phyloP scores from a whole-genome alignment of 257 asterid genomes.

The Coffea eugenioides region DNA sequence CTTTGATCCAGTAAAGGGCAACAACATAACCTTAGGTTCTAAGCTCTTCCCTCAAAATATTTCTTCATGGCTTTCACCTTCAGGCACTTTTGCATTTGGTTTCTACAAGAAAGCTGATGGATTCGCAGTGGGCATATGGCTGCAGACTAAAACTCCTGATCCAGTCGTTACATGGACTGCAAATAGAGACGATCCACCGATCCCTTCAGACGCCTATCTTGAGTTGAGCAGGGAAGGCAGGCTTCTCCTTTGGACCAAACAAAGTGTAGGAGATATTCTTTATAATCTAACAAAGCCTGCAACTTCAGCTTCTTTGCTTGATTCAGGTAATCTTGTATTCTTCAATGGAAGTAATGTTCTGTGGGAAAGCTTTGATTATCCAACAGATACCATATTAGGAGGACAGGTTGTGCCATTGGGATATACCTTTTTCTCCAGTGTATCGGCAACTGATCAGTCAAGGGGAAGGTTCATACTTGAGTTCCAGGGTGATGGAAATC shows the following conservation, averaged over 20 bases:
- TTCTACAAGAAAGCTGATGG: conserved; percentile 22
- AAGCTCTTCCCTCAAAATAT: conserved; percentile 13
- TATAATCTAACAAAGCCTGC: neutral
- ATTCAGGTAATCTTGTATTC: conserved; percentile 24
- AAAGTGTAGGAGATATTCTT: neutral
- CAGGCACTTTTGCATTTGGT: conserved; percentile 26
- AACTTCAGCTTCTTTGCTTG: conserved; percentile 23
- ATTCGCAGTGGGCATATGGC: conserved; percentile 29
- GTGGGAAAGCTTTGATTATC: conserved; percentile 21
- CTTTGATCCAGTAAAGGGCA: neutral
- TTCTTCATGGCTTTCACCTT: conserved; percentile 22
- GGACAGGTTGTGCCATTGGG: conserved; percentile 18
- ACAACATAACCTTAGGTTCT: conserved; percentile 19
- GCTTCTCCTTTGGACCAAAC: conserved; percentile 12
- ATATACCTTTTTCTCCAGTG: conserved; percentile 15
- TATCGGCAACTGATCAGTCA: conserved; percentile 15
- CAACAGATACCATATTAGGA: conserved; percentile 29
- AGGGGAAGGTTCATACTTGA: conserved; percentile 20
- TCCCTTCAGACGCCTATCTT: conserved; percentile 17
- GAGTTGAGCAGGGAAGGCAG: conserved; percentile 18
- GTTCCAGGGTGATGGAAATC: conserved; percentile 28
- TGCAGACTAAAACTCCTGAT: neutral
- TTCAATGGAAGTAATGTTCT: conserved; percentile 13
- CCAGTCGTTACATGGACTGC: conserved; percentile 24
- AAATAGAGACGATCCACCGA: conserved; percentile 19